phyloP scores from a whole-genome alignment of 345 rosid species.

The Ceriops decandra region DNA sequence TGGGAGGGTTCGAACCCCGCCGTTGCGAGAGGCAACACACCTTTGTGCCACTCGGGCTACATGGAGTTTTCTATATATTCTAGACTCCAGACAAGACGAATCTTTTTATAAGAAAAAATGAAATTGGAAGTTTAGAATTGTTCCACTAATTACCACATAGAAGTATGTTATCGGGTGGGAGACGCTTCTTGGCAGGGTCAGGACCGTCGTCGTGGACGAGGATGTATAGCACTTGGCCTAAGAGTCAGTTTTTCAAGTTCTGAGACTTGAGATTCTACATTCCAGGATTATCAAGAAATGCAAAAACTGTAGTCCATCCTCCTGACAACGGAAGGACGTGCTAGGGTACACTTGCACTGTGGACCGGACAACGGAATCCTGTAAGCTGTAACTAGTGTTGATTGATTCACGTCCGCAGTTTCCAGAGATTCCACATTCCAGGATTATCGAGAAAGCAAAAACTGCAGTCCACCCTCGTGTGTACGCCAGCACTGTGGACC shows the following conservation, averaged over 20 bases:
- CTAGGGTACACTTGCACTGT: conserved; percentile 31
- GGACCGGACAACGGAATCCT: conserved; percentile 34
- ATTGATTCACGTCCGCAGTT: conserved; percentile 25
- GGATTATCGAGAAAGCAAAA: too few species aligned
- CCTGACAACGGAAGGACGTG: background rate
- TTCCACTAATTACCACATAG: conserved; percentile 24
- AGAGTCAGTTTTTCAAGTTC: conserved; percentile 30
- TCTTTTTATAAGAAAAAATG: too few species aligned
- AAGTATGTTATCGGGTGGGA: conserved; percentile 28
- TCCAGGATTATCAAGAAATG: conserved; percentile 41
- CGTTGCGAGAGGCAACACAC: too few species aligned
- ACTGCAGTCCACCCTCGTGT: conserved; percentile 38
- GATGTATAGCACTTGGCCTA: conserved; percentile 40
- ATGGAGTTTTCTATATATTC: too few species aligned
- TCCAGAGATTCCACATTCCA: conserved; percentile 8
- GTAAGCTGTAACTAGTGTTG: conserved; percentile 18
- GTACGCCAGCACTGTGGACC: conserved; percentile 35
- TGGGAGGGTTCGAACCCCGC: too few species aligned
- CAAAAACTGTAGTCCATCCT: conserved; percentile 44
- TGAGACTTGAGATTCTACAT: conserved; percentile 47
- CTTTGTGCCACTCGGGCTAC: too few species aligned
- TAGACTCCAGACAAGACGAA: too few species aligned
- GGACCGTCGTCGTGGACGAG: conserved; percentile 31
- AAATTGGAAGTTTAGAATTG: too few species aligned
- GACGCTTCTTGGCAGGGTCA: conserved; percentile 37